These are phyloP conservation scores for Nakazawaea pomicola DNA, from an alignment of 805 yeast genomes.

Conservation along the genomic window DNA sequence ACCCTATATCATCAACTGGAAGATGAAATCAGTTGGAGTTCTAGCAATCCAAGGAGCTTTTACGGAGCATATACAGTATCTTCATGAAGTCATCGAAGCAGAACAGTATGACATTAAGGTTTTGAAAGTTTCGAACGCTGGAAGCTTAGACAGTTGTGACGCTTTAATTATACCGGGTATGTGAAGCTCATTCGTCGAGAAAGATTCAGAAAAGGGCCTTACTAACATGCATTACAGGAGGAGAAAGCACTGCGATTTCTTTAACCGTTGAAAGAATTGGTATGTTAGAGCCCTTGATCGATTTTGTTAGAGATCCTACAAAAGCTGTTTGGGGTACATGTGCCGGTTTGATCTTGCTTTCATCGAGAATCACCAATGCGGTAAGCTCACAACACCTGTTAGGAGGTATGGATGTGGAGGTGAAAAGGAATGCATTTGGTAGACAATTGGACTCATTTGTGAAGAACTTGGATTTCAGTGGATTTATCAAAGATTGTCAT, in stretches of 20 bases:
- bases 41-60: slow-evolving; percentile 80
- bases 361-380: slow-evolving; percentile 49
- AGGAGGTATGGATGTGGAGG: slow-evolving; percentile 61
- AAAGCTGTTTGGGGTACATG: slow-evolving; percentile 83
- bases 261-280: slow-evolving; percentile 63
- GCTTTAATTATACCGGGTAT: slow-evolving; percentile 63
- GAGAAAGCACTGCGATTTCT: slow-evolving; percentile 68
- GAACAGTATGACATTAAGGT: slow-evolving; percentile 27
- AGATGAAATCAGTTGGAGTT: slow-evolving; percentile 49
- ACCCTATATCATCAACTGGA: too few species aligned
- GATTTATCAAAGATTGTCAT: slow-evolving; percentile 34
- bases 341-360: slow-evolving; percentile 71
- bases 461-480: slow-evolving; percentile 34
- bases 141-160: slow-evolving; percentile 45
- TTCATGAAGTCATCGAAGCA: slow-evolving; percentile 30
- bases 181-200: neutral
- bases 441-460: slow-evolving; percentile 68
- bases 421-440: slow-evolving; percentile 74
- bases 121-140: slow-evolving; percentile 46
- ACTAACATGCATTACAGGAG: slow-evolving; percentile 28
- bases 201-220: too few species aligned
- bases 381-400: slow-evolving; percentile 49
- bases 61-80: slow-evolving; percentile 55
- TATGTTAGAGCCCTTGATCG: slow-evolving; percentile 47
- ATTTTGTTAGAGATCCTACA: slow-evolving; percentile 40